These are phyloP conservation scores for Nepenthes mirabilis DNA, from an alignment of 148 eudicot genomes.

Conservation along the genomic window DNA sequence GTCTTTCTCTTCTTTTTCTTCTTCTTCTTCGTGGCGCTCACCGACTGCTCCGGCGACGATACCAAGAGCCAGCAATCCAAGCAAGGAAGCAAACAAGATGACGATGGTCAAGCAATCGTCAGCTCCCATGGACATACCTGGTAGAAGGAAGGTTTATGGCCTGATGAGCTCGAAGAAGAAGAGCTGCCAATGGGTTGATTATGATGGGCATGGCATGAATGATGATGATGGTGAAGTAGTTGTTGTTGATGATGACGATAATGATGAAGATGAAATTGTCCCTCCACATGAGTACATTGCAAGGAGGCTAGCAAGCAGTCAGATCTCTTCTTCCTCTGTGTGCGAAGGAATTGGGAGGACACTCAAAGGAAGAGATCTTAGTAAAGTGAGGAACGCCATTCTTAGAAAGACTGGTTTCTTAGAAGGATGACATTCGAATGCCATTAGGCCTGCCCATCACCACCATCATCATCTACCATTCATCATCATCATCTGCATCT, in stretches of 20 bases:
- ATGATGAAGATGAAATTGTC: constrained; percentile 32
- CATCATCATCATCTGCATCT: background rate
- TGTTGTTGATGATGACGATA: constrained; percentile 3
- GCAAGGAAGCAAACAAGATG: constrained; percentile 7
- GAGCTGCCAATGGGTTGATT: background rate
- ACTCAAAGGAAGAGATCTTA: constrained; percentile 83
- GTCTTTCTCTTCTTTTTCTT: constrained; percentile 7
- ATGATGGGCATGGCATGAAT: constrained; percentile 1
- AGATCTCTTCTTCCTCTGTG: constrained; percentile 57
- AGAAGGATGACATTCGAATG: constrained; percentile 18
- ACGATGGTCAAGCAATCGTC: constrained; percentile 25
- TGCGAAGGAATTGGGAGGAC: constrained; percentile 92
- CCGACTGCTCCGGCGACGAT: constrained; percentile 33
- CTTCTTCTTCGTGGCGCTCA: constrained; percentile 14
- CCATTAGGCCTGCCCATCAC: constrained; percentile 7
- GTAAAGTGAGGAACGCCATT: constrained; percentile 65
- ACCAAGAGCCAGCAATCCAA: constrained; percentile 23
- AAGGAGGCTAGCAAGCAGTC: constrained; percentile 50
- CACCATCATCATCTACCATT: too few species aligned
- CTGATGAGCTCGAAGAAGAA: constrained; percentile 2
- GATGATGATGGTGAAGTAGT: constrained; percentile 6
- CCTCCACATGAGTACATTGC: constrained; percentile 90
- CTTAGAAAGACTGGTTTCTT: constrained; percentile 72
- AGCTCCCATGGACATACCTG: constrained; percentile 53
- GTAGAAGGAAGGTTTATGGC: constrained; percentile 47